These are phyloP conservation scores for Harringtonia aguacate DNA, from an alignment of 2,329 filamentous ascomycete genomes.

Conservation along the genomic window DNA sequence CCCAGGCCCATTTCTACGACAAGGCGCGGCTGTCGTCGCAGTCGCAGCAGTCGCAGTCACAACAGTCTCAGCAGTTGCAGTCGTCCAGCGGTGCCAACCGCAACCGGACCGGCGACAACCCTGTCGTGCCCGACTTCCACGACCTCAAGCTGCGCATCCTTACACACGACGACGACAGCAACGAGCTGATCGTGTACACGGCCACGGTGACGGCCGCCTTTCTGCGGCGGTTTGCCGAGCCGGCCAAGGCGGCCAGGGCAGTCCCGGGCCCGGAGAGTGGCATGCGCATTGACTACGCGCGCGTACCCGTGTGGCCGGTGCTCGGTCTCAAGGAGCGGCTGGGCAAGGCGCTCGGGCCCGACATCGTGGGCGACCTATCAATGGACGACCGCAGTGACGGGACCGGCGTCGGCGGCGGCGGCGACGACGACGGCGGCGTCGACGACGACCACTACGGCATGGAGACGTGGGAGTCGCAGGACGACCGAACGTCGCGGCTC, in stretches of 20 bases:
- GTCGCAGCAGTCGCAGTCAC: no score
- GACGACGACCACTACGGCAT: slow-evolving; percentile 2
- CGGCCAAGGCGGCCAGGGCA: slow-evolving; percentile 23
- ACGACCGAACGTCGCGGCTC: slow-evolving; percentile 12
- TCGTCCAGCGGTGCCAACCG: slow-evolving; percentile 13
- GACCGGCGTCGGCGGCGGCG: slow-evolving; percentile 11
- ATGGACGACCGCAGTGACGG: neutral
- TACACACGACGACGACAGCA: slow-evolving; percentile 35
- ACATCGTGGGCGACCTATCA: slow-evolving; percentile 34
- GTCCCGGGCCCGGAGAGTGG: slow-evolving; percentile 15
- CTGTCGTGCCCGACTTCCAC: slow-evolving; percentile 20
- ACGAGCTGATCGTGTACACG: slow-evolving; percentile 43
- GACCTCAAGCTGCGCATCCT: slow-evolving; percentile 41
- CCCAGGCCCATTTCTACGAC: slow-evolving; percentile 42
- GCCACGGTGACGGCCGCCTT: slow-evolving; percentile 36
- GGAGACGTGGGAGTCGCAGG: slow-evolving; percentile 22
- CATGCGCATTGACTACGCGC: slow-evolving; percentile 35
- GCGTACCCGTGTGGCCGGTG: slow-evolving; percentile 43
- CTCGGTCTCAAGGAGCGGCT: slow-evolving; percentile 44
- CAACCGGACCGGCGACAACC: neutral
- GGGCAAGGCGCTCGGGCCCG: slow-evolving; percentile 39
- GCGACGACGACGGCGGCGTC: slow-evolving; percentile 15
- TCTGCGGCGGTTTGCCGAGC: slow-evolving; percentile 38
- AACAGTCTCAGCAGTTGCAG: no score
- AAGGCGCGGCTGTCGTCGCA: slow-evolving; percentile 5